phyloP scores from a whole-genome alignment of 148 eudicot species.

The Heliosperma pusillum region DNA sequence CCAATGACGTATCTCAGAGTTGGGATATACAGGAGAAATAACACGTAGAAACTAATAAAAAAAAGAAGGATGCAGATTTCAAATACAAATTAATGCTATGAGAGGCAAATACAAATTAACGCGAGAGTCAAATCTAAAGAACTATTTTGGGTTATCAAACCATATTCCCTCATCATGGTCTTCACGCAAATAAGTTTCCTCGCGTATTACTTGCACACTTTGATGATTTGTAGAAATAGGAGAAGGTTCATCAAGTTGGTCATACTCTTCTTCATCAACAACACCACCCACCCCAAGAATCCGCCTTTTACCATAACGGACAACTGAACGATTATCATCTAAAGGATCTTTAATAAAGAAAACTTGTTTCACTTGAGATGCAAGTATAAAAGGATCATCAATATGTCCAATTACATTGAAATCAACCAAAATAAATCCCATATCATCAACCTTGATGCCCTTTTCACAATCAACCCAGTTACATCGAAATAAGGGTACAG shows the following conservation, averaged over 20 bases:
- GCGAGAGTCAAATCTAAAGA: not conserved
- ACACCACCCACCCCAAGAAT: conserved; percentile 2
- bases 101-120: too few species aligned
- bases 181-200: not conserved
- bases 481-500: too few species aligned
- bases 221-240: not conserved
- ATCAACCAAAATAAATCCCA: too few species aligned
- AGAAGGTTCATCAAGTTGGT: not conserved
- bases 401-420: not conserved
- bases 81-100: too few species aligned
- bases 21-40: too few species aligned
- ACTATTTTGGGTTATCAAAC: conserved; percentile 1
- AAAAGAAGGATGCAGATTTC: too few species aligned
- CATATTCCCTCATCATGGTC: not conserved
- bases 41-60: too few species aligned
- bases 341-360: not conserved
- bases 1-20: too few species aligned
- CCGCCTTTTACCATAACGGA: not conserved
- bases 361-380: not conserved
- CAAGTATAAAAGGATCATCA: not conserved
- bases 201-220: not conserved
- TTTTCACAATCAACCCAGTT: too few species aligned
- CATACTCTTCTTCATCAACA: not conserved
- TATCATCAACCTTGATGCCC: too few species aligned
- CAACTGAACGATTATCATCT: not conserved